Evolutionary conservation across 2,329 filamentous ascomycete species (phyloP).

Genomic region (Metarhizium anisopliae): DNA sequence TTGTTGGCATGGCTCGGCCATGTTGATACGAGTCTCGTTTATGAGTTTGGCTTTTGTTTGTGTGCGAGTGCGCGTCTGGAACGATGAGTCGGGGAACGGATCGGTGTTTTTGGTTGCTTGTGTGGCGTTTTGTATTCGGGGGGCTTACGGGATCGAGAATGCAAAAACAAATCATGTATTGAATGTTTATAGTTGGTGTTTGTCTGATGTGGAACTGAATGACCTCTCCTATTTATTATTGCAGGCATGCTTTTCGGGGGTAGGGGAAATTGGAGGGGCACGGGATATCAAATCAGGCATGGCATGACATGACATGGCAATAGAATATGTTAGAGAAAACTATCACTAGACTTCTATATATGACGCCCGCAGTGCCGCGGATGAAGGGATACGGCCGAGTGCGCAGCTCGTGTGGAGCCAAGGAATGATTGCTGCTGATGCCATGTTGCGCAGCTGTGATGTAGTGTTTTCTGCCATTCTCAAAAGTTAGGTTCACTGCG

Average conservation of each 20-base stretch:
- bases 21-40: not conserved
- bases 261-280: not conserved
- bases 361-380: not conserved
- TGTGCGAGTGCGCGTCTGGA: not conserved
- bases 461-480: too few species aligned
- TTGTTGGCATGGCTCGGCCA: not conserved
- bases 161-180: not conserved
- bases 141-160: not conserved
- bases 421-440: not conserved
- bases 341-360: not conserved
- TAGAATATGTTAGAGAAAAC: slow-evolving; percentile 7
- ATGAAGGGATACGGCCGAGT: not conserved
- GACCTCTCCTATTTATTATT: not conserved
- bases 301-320: not conserved
- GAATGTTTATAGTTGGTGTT: not conserved
- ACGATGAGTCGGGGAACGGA: not conserved
- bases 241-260: not conserved
- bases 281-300: not conserved
- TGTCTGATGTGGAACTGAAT: not conserved
- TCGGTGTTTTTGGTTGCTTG: not conserved
- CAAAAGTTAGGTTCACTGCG: too few species aligned
- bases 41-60: not conserved
- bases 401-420: not conserved
- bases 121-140: not conserved
- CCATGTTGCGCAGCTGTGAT: not conserved